Evolutionary conservation across 2,329 filamentous ascomycete species (phyloP).

Genomic region (Exophiala alcalophila): DNA sequence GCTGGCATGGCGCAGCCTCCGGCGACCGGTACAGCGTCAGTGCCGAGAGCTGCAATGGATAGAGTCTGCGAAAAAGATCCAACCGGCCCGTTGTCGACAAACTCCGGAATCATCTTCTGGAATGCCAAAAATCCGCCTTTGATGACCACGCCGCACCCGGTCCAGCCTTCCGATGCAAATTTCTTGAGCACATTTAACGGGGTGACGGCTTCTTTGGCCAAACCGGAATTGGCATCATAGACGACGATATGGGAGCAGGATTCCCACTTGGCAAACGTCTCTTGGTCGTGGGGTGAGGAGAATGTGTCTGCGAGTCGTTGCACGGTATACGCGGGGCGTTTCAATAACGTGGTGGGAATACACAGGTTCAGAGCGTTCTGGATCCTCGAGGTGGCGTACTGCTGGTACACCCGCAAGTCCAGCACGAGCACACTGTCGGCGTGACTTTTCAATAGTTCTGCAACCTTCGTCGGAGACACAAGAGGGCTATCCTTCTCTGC

Average conservation of each 20-base stretch:
- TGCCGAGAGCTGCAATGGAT: slow-evolving; percentile 51
- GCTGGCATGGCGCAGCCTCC: slow-evolving; percentile 81
- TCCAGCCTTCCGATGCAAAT: slow-evolving; percentile 80
- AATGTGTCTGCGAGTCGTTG: slow-evolving; percentile 86
- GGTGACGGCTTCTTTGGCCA: slow-evolving; percentile 74
- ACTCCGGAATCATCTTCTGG: slow-evolving; percentile 60
- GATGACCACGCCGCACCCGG: slow-evolving; percentile 70
- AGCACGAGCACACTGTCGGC: slow-evolving; percentile 65
- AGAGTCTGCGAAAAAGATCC: slow-evolving; percentile 46
- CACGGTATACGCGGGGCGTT: slow-evolving; percentile 84
- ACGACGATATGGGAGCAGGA: slow-evolving; percentile 74
- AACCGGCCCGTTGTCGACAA: slow-evolving; percentile 55
- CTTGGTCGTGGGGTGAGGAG: slow-evolving; percentile 65
- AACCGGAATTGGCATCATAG: slow-evolving; percentile 75
- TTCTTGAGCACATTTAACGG: slow-evolving; percentile 90
- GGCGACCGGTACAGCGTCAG: slow-evolving; percentile 70
- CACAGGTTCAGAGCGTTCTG: slow-evolving; percentile 83
- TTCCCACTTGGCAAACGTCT: slow-evolving; percentile 73
- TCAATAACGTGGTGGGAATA: slow-evolving; percentile 89
- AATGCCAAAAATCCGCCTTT: slow-evolving; percentile 80
- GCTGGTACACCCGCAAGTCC: slow-evolving; percentile 82
- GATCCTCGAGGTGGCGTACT: slow-evolving; percentile 73
- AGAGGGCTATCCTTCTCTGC: slow-evolving; percentile 50
- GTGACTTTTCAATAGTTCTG: slow-evolving; percentile 54
- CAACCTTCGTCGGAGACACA: slow-evolving; percentile 55